Evolutionary conservation across 202 grass and related monocot species (phyloP).

Genomic region (Miscanthus sacchariflorus): DNA sequence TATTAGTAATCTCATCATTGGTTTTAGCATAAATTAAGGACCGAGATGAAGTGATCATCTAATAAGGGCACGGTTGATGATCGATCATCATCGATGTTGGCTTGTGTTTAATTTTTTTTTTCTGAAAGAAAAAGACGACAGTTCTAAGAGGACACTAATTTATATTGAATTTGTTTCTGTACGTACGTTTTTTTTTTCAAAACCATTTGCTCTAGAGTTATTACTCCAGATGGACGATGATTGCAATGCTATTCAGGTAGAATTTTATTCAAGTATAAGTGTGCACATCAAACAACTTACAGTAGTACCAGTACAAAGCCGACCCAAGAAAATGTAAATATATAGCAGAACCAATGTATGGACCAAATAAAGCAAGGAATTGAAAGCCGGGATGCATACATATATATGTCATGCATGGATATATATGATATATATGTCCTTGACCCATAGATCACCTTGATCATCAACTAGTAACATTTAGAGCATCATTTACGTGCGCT

Average conservation of each 20-base stretch:
- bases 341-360: not conserved
- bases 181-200: not conserved
- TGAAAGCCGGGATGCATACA: not conserved
- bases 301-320: not conserved
- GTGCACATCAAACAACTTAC: conserved; percentile 18
- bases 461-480: not conserved
- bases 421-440: not conserved
- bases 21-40: not conserved
- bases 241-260: not conserved
- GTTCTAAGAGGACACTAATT: not conserved
- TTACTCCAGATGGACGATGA: not conserved
- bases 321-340: not conserved
- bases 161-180: not conserved
- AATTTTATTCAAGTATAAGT: not conserved
- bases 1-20: not conserved
- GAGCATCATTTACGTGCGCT: not conserved
- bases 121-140: not conserved
- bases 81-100: not conserved
- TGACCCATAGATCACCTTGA: not conserved
- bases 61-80: not conserved
- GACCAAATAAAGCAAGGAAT: not conserved
- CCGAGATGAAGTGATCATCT: not conserved
- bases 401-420: not conserved
- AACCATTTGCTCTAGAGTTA: not conserved
- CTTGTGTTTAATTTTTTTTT: not conserved